Conservation (phyloP, 495 filamentous ascomycete genomes). For the Hyaloscypha bicolor region DNA sequence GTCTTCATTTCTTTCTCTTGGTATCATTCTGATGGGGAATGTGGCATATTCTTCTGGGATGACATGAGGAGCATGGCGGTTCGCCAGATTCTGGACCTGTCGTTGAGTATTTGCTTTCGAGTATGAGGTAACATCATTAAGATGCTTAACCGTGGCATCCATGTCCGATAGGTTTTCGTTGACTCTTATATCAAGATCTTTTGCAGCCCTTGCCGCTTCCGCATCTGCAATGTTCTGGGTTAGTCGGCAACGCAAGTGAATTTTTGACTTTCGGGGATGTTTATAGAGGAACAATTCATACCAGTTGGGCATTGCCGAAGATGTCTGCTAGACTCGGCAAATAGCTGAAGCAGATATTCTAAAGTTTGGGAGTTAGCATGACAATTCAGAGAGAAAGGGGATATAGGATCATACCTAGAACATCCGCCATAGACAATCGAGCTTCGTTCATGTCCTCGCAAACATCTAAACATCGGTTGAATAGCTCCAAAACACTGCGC, state of each 20-base stretch:
- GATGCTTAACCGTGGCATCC: slow-evolving; percentile 18
- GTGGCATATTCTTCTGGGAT: slow-evolving; percentile 22
- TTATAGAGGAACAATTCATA: slow-evolving; percentile 1
- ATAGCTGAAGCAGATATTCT: slow-evolving; percentile 19
- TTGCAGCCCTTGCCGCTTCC: slow-evolving; percentile 8
- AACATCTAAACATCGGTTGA: slow-evolving; percentile 10
- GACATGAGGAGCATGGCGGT: slow-evolving; percentile 18
- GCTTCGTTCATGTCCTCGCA: slow-evolving; percentile 8
- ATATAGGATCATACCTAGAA: background rate
- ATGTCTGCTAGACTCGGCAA: slow-evolving; percentile 16
- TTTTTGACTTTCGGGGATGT: background rate
- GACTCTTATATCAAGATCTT: slow-evolving; percentile 4
- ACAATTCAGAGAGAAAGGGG: background rate
- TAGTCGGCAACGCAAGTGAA: background rate
- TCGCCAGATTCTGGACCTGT: slow-evolving; percentile 11
- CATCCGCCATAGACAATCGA: background rate
- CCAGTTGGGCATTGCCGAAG: slow-evolving; percentile 18
- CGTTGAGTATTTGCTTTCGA: slow-evolving; percentile 22
- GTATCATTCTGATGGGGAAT: slow-evolving; percentile 19
- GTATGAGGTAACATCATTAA: slow-evolving; percentile 22
- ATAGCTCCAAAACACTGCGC: background rate
- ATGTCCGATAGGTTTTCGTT: slow-evolving; percentile 16
- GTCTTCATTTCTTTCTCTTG: background rate
- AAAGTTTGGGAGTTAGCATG: background rate
- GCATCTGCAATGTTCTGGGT: slow-evolving; percentile 6